A percentile compares a stretch with the other conserved stretches of the same genome.
These are phyloP conservation scores for Abortiporus biennis DNA, from an alignment of 1,284 basidiomycete species.

Conservation along the genomic window DNA sequence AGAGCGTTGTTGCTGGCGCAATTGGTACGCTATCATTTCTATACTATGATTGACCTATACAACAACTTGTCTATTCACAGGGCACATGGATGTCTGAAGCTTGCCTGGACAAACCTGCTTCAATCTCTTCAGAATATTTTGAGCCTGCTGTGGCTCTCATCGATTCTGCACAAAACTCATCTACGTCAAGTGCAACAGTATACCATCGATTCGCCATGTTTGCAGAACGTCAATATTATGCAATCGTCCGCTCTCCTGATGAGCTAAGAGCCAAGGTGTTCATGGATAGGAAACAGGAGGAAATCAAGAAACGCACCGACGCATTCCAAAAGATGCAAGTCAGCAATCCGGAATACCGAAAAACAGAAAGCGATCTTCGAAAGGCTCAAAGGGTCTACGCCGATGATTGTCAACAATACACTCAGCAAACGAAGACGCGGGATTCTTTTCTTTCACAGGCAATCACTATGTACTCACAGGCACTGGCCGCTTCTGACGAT, in stretches of 20 bases:
- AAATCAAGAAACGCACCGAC: conserved; percentile 26
- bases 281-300: conserved; percentile 63
- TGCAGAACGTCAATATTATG: conserved; percentile 81
- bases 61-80: conserved; percentile 31
- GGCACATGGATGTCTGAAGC: conserved; percentile 89
- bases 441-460: conserved; percentile 69
- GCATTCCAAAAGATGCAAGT: conserved; percentile 4
- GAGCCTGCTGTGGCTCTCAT: conserved; percentile 49
- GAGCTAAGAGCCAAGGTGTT: conserved; percentile 67
- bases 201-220: conserved; percentile 85
- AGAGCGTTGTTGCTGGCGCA: conserved; percentile 51
- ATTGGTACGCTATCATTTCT: conserved; percentile 39
- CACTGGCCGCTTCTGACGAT: conserved; percentile 62
- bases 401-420: conserved; percentile 53
- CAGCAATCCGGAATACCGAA: too few relatives aligned
- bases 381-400: conserved; percentile 21
- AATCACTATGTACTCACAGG: conserved; percentile 78
- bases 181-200: conserved; percentile 50
- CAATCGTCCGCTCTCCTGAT: conserved; percentile 68
- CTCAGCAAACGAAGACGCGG: conserved; percentile 52
- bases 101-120: conserved; percentile 75
- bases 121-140: conserved; percentile 72
- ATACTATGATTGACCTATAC: conserved; percentile 3
- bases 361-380: not conserved
- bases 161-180: conserved; percentile 9